Base-by-base conservation (phyloP, 2,329 filamentous ascomycete species). In the Phyllosticta citribraziliensis region DNA sequence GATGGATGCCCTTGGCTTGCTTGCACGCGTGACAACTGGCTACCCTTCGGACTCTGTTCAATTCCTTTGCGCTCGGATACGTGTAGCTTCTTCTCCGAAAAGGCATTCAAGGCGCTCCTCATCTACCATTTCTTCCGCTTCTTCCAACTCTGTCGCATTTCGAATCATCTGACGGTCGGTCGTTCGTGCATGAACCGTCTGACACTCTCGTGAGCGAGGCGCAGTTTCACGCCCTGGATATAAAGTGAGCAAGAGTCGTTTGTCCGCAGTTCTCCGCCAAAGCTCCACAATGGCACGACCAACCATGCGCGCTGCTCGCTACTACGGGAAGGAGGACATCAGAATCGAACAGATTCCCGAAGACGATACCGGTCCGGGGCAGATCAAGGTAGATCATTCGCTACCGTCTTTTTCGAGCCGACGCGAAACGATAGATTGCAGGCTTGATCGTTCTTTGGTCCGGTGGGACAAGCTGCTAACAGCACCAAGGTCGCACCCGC, bases 261-360 rank as follows among this genome's bases (percentile, higher is more conserved):
- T n/a, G n/a, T n/a, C n/a, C 6, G 3, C 40, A 14, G n/a, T n/a
- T 47, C 6, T n/a, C 17, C 17, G 14, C 6, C 40, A 17, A 47
- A 47, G 40, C 40, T 47, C 14, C 40, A 47, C 40, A 47, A 47
- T 47, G 40, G 40, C 40, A n/a, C 40, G 40, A n/a, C 27, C 35
- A 30, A 52, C 30, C 3, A 84, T 84, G 82, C 76, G 76, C 65
- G 82, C 82, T 55, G 78, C 79, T 24, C 73, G 80, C 66, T 84
- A 80, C 65, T 79, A 83, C 67, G 81, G 81, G 17, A 79, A 78
- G 63, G 76, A 79, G 64, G 81, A 84, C 66, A 78, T 84, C 60
- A 74, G 80, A 51, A 76, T 84, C 64, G 80, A 83, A 64, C 68
- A 80, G 63, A 73, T 84, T 25, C 75, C 76, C 3, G 73, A 76